Percentiles rank a stretch among this genome's conserved stretches.
Conservation (phyloP, 2,329 filamentous ascomycete genomes). For the Tolypocladium amazonense region DNA sequence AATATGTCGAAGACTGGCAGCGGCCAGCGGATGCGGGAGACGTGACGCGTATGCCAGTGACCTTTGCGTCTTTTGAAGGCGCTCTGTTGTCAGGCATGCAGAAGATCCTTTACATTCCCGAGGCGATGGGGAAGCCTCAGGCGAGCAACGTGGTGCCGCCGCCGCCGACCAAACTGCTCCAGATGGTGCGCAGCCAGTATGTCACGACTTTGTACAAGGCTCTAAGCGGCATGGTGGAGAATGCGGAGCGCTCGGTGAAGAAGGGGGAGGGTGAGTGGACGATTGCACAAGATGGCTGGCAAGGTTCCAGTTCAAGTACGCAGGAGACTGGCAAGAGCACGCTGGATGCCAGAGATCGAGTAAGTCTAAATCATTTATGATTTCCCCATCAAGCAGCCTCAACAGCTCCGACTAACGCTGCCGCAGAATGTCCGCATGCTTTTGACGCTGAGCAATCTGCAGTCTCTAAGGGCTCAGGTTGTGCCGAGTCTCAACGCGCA, state of each 20-base stretch:
- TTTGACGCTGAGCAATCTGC: slow-evolving; percentile 85
- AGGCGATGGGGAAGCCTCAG: slow-evolving; percentile 66
- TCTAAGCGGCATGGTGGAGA: slow-evolving; percentile 92
- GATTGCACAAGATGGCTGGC: slow-evolving; percentile 32
- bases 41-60: slow-evolving; percentile 80
- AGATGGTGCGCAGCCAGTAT: slow-evolving; percentile 86
- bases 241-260: slow-evolving; percentile 67
- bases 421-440: slow-evolving; percentile 80
- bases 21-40: slow-evolving; percentile 72
- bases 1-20: slow-evolving; percentile 88
- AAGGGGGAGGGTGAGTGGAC: slow-evolving; percentile 54
- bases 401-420: slow-evolving; percentile 13
- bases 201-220: slow-evolving; percentile 91
- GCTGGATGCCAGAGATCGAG: slow-evolving; percentile 45
- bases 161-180: slow-evolving; percentile 75
- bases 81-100: slow-evolving; percentile 79
- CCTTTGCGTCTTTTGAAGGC: slow-evolving; percentile 78
- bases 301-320: slow-evolving; percentile 21
- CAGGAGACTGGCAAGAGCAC: slow-evolving; percentile 32
- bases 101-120: slow-evolving; percentile 87
- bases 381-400: neutral
- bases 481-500: slow-evolving; percentile 83
- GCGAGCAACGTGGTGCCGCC: slow-evolving; percentile 71
- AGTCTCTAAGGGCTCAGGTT: slow-evolving; percentile 68
- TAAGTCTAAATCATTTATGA: slow-evolving; percentile 21